Evolutionary conservation across 768 basidiomycete species (phyloP).

Genomic region (Dentipellis sp.): DNA sequence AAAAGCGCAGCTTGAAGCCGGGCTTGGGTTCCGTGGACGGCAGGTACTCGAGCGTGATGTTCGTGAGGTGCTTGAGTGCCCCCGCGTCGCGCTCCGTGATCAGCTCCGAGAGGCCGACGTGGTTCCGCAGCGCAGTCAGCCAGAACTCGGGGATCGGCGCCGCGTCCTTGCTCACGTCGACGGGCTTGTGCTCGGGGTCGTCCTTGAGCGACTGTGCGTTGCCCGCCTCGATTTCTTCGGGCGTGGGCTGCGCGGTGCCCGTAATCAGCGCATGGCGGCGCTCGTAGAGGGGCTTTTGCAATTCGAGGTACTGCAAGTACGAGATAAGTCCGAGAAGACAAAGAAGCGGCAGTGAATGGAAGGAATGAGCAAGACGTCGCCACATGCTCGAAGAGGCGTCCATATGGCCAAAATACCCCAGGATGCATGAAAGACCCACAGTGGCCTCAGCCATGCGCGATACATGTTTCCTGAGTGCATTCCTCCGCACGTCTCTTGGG

Average conservation of each 20-base stretch:
- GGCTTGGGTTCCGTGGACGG: constrained; percentile 53
- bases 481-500: too few relatives aligned
- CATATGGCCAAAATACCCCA: too few relatives aligned
- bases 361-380: not conserved
- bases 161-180: constrained; percentile 26
- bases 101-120: constrained; percentile 74
- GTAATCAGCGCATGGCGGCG: constrained; percentile 80
- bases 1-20: constrained; percentile 88
- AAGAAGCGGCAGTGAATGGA: not conserved
- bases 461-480: too few relatives aligned
- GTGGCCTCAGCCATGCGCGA: too few relatives aligned
- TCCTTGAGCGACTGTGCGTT: constrained; percentile 66
- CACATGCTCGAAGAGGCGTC: not conserved
- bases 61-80: constrained; percentile 75
- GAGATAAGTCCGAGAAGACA: constrained; percentile 8
- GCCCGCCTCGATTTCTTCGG: constrained; percentile 79
- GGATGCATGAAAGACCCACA: too few relatives aligned
- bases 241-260: constrained; percentile 62
- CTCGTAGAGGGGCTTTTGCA: constrained; percentile 79
- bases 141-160: constrained; percentile 89
- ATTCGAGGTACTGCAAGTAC: constrained; percentile 51
- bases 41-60: constrained; percentile 77
- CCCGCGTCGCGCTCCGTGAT: constrained; percentile 89
- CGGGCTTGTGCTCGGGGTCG: constrained; percentile 56
- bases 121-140: constrained; percentile 93